phyloP scores from a whole-genome alignment of 805 yeast genomes.

The Wickerhamomyces queroliae region DNA sequence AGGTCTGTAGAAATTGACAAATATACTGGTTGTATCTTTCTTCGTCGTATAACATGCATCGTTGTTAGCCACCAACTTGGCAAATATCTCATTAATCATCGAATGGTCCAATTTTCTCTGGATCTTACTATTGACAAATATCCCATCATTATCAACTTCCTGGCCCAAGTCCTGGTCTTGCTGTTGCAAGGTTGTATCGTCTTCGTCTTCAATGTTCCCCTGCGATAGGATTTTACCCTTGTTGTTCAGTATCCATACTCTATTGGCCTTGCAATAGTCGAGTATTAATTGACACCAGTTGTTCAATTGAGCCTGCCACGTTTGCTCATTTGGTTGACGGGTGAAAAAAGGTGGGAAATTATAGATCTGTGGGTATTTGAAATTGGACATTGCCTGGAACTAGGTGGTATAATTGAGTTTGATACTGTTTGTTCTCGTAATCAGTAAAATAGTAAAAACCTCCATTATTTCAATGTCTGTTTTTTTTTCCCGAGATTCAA shows the following conservation, averaged over 20 bases:
- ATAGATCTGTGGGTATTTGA: constrained; percentile 46
- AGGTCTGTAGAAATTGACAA: constrained; percentile 62
- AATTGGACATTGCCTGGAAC: constrained; percentile 7
- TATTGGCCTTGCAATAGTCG: constrained; percentile 49
- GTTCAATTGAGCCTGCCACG: constrained; percentile 70
- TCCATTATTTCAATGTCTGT: too few species aligned
- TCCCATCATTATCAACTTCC: constrained; percentile 21
- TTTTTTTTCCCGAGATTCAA: too few species aligned
- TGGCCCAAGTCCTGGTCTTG: constrained; percentile 5
- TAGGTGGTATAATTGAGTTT: background rate
- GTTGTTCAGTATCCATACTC: constrained; percentile 47
- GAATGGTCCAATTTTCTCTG: constrained; percentile 49
- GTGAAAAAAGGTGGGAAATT: constrained; percentile 91
- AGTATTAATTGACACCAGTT: constrained; percentile 70
- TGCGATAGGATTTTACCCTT: constrained; percentile 26
- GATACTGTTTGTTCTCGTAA: too few species aligned
- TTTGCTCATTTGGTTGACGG: constrained; percentile 75
- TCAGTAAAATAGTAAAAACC: too few species aligned
- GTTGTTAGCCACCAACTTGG: constrained; percentile 46
- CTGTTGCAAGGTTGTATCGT: constrained; percentile 21
- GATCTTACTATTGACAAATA: constrained; percentile 49
- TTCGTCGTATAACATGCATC: constrained; percentile 51
- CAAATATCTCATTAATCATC: constrained; percentile 50
- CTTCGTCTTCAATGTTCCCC: constrained; percentile 16
- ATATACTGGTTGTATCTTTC: constrained; percentile 30